These are phyloP conservation scores for Podosphaera xanthii DNA, from an alignment of 2,329 filamentous ascomycete species.

Conservation along the genomic window DNA sequence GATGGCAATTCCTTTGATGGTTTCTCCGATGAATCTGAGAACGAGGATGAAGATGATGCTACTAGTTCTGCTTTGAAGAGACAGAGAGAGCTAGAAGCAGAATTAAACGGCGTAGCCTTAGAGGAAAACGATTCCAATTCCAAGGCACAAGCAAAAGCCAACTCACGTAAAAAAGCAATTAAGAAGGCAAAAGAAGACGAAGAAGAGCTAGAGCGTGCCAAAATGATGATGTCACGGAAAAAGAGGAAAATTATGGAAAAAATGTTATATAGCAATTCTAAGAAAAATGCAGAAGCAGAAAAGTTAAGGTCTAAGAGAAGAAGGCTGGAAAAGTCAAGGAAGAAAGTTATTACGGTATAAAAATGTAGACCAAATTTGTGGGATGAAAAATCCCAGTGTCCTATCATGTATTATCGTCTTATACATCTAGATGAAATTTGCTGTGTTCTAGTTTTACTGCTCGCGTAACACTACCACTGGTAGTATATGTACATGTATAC, in stretches of 20 bases:
- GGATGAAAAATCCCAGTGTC: too few species aligned
- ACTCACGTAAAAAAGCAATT: slow-evolving; percentile 43
- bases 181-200: slow-evolving; percentile 54
- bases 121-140: slow-evolving; percentile 27
- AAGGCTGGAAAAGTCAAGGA: slow-evolving; percentile 46
- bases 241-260: slow-evolving; percentile 95
- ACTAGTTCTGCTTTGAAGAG: slow-evolving; percentile 42
- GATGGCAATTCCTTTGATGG: slow-evolving; percentile 14
- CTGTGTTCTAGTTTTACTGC: too few species aligned
- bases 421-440: too few species aligned
- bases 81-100: slow-evolving; percentile 80
- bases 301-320: slow-evolving; percentile 73
- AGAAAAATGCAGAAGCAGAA: slow-evolving; percentile 77
- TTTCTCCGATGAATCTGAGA: slow-evolving; percentile 20
- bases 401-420: too few species aligned
- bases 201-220: slow-evolving; percentile 76
- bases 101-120: slow-evolving; percentile 48
- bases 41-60: slow-evolving; percentile 31
- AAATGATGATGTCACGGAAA: slow-evolving; percentile 96
- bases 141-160: slow-evolving; percentile 42
- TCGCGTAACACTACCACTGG: too few species aligned
- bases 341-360: slow-evolving; percentile 6
- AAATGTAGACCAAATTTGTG: not conserved
- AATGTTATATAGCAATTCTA: slow-evolving; percentile 89
- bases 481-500: too few species aligned